These are phyloP conservation scores for Macrophomina tecta DNA, from an alignment of 2,329 filamentous ascomycete species.

Conservation along the genomic window DNA sequence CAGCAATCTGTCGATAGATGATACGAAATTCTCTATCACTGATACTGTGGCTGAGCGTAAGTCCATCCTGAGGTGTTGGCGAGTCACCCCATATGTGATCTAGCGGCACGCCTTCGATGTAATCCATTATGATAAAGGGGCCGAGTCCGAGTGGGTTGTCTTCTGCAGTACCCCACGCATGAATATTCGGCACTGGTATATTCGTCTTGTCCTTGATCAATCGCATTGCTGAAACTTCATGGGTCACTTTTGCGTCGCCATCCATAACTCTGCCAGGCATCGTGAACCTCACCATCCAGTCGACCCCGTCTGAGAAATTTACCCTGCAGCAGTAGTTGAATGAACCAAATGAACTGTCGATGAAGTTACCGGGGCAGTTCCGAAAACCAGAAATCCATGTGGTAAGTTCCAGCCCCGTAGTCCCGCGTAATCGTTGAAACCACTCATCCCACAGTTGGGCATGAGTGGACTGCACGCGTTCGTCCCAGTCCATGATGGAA, in stretches of 20 bases:
- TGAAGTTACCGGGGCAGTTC: slow-evolving; percentile 20
- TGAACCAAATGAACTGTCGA: slow-evolving; percentile 27
- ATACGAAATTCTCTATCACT: slow-evolving; percentile 31
- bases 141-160: slow-evolving; percentile 35
- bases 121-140: slow-evolving; percentile 38
- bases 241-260: slow-evolving; percentile 33
- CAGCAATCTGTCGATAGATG: slow-evolving; percentile 26
- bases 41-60: slow-evolving; percentile 31
- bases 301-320: slow-evolving; percentile 26
- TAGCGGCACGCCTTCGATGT: slow-evolving; percentile 33
- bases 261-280: slow-evolving; percentile 30
- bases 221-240: slow-evolving; percentile 33
- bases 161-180: slow-evolving; percentile 33
- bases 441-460: not conserved
- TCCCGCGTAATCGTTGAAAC: slow-evolving; percentile 16
- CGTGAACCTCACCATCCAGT: slow-evolving; percentile 29
- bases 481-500: slow-evolving; percentile 24
- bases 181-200: slow-evolving; percentile 32
- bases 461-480: slow-evolving; percentile 11
- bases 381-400: not conserved
- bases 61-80: slow-evolving; percentile 26
- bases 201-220: slow-evolving; percentile 32
- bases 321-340: slow-evolving; percentile 29
- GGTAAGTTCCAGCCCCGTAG: not conserved
- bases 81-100: slow-evolving; percentile 33